Conservation (phyloP, 176 grass and related monocot species). For the Tillandsia leiboldiana region DNA sequence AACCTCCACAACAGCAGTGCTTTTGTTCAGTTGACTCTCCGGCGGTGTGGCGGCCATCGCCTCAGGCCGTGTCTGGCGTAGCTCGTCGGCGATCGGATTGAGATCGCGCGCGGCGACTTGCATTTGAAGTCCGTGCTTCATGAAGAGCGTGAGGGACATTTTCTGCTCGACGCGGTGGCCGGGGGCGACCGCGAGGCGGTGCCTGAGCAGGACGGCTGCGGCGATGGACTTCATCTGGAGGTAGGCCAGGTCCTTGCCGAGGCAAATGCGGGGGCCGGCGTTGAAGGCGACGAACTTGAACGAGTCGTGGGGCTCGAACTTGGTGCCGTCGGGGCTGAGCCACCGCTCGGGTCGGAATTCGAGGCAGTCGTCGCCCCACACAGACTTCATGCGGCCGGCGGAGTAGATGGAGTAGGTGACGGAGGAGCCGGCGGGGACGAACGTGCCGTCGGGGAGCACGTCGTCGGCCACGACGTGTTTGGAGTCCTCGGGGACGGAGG, state of each 20-base stretch:
- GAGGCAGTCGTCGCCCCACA: conserved; percentile 93
- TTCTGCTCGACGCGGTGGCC: conserved; percentile 94
- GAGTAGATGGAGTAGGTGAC: conserved; percentile 96
- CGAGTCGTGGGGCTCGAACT: conserved; percentile 70
- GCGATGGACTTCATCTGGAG: conserved; percentile 99
- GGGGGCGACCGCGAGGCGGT: conserved; percentile 52
- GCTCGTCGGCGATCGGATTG: conserved; percentile 22
- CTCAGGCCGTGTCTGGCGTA: background rate
- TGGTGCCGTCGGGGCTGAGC: conserved; percentile 55
- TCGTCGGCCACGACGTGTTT: conserved; percentile 81
- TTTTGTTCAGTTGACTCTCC: no score
- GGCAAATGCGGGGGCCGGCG: conserved; percentile 79
- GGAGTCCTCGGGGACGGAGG: conserved; percentile 90
- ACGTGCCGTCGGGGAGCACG: conserved; percentile 78
- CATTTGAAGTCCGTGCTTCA: conserved; percentile 89
- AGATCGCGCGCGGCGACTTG: conserved; percentile 59
- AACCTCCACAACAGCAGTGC: background rate
- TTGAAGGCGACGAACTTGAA: conserved; percentile 93
- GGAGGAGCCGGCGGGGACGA: conserved; percentile 76
- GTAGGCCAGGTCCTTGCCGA: conserved; percentile 91
- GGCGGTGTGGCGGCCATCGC: background rate
- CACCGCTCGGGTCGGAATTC: conserved; percentile 78
- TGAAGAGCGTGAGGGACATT: conserved; percentile 98
- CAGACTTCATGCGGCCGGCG: conserved; percentile 69
- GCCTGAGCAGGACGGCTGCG: conserved; percentile 62